Base-by-base conservation (phyloP, 169 alveolate species). In the Babesia bovis region DNA sequence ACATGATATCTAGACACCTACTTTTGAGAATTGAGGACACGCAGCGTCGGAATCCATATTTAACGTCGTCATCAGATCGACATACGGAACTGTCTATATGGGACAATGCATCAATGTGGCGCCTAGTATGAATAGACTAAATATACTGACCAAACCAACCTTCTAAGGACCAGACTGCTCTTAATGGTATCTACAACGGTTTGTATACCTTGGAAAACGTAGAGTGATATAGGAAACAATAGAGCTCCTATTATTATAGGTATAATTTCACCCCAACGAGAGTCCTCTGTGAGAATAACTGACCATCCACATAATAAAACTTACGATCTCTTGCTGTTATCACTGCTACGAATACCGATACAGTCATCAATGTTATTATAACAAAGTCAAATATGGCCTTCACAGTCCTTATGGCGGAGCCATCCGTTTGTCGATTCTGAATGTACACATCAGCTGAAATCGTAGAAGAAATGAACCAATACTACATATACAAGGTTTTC, bases 231-330 rank as follows among this genome's bases (percentile, higher is more conserved):
- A 12, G 72, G 66, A 35, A 67, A 78, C 41, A 51, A 67, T 15
- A 78, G 17, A n/a, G 75, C 53, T n/a, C 86, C 86, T 19, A 78
- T 36, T 13, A 78, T 41, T 61, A 65, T 47, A 9, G 86, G 86
- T 13, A 78, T 35, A 41, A 68, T 21, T 36, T 78, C 86, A 2
- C 51, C 83, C 61, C 7, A 19, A 45, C 66, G 44, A 10, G 65
- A 47, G 30, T 78, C 86, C 53, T 69, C 86, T 78, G 55, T 40
- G 21, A 4, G 2, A 0, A 30, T 28, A 15, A 0, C 13, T 0
- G 9, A 36, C 0, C 21, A 15, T 0, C 6, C 12, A 41, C 23
- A 1, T 26, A n/a, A 25, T 28, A 1, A 30, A 33, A 26, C 68
- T 28, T 13, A 78, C 86, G 21, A 12, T 78, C 86, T 4, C 47